Evolutionary conservation across 495 filamentous ascomycete genomes (phyloP).

Genomic region (Penicillium roqueforti): DNA sequence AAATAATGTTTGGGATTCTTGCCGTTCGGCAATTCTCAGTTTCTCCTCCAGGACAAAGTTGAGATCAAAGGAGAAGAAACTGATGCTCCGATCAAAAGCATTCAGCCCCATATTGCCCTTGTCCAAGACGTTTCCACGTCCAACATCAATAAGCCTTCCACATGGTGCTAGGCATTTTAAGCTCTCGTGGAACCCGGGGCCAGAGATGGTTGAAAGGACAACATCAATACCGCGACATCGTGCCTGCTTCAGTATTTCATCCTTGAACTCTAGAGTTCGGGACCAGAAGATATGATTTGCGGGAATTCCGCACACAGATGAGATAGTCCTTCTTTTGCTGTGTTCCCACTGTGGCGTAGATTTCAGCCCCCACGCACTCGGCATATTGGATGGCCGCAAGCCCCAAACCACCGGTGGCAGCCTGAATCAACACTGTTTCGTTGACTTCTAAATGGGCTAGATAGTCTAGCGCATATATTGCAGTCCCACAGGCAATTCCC

Average conservation of each 20-base stretch:
- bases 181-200: background rate
- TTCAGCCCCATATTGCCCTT: slow-evolving; percentile 2
- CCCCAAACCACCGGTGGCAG: slow-evolving; percentile 2
- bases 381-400: slow-evolving; percentile 5
- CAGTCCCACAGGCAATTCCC: background rate
- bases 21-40: background rate
- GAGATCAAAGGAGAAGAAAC: slow-evolving; percentile 2
- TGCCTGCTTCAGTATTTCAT: background rate
- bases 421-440: slow-evolving; percentile 6
- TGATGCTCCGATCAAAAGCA: slow-evolving; percentile 1
- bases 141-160: background rate
- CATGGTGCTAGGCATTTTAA: background rate
- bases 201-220: background rate
- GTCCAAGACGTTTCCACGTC: background rate
- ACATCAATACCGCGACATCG: slow-evolving; percentile 2
- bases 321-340: slow-evolving; percentile 3
- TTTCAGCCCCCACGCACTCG: background rate
- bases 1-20: background rate
- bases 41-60: background rate
- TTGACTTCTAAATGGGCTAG: background rate
- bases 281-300: slow-evolving; percentile 6
- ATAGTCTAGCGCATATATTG: background rate
- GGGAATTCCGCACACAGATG: background rate
- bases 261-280: background rate
- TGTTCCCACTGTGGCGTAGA: slow-evolving; percentile 5